phyloP scores from a whole-genome alignment of 345 rosid genomes.

The Streptanthus diversifolius region DNA sequence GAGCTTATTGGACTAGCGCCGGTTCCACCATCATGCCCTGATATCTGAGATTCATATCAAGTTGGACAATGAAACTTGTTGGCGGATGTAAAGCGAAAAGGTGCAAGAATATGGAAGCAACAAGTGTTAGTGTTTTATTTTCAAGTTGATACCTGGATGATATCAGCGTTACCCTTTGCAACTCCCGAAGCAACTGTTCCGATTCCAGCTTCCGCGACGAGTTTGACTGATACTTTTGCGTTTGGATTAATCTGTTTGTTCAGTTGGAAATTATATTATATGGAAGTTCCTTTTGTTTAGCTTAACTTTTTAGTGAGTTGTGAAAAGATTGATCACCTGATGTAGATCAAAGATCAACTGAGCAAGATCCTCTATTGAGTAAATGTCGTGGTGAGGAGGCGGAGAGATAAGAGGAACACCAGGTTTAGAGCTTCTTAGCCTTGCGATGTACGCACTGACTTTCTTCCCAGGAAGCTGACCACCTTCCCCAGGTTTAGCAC shows the following conservation, averaged over 20 bases:
- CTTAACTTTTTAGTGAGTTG: not conserved
- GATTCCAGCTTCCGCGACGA: constrained; percentile 97
- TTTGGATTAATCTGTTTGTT: constrained; percentile 76
- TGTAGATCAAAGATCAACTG: constrained; percentile 96
- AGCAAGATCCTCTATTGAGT: constrained; percentile 98
- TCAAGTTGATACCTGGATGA: constrained; percentile 67
- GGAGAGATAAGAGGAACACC: constrained; percentile 99
- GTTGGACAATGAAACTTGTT: not conserved
- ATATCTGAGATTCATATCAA: constrained; percentile 54
- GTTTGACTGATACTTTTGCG: constrained; percentile 98
- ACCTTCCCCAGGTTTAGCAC: constrained; percentile 99
- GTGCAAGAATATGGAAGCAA: not conserved
- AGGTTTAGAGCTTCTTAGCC: constrained; percentile 94
- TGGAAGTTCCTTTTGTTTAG: not conserved
- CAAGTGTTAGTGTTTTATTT: not conserved
- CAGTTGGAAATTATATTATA: not conserved
- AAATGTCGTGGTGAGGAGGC: constrained; percentile 97
- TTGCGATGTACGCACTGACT: constrained; percentile 97
- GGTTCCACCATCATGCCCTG: constrained; percentile 99
- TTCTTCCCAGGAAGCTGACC: constrained; percentile 98
- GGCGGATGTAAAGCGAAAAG: not conserved
- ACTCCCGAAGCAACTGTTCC: constrained; percentile 99
- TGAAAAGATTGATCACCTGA: constrained; percentile 56
- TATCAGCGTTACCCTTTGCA: constrained; percentile 97
- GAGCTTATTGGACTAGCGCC: constrained; percentile 99